Conservation (phyloP, 78 protist species). For the Dictyostelium firmibasis region DNA sequence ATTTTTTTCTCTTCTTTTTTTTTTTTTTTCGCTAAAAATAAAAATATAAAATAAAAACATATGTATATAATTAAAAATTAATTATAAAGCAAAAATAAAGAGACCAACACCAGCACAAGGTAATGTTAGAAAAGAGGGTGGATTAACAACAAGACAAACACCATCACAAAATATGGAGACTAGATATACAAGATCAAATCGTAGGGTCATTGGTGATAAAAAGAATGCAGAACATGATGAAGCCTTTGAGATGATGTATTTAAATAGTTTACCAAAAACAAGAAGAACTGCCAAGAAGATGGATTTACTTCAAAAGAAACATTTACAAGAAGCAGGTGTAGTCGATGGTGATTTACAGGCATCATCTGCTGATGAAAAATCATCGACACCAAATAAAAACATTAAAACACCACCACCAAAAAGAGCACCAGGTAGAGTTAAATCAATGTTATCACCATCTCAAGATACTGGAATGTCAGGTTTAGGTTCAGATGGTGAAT, state of each 20-base stretch:
- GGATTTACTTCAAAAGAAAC: constrained; percentile 41
- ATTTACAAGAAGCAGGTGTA: constrained; percentile 20
- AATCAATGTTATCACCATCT: neutral
- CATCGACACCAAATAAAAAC: neutral
- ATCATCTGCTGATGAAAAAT: constrained; percentile 10
- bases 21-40: no score
- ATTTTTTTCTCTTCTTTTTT: no score
- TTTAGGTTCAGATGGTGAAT: neutral
- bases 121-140: neutral
- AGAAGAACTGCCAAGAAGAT: constrained; percentile 40
- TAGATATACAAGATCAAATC: constrained; percentile 1
- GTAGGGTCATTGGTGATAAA: neutral
- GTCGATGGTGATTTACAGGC: neutral
- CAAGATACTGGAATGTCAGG: neutral
- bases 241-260: constrained; percentile 20
- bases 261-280: constrained; percentile 71
- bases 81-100: neutral
- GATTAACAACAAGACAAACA: neutral
- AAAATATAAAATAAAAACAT: neutral
- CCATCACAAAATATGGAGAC: constrained; percentile 15
- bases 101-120: neutral
- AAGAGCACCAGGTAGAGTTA: constrained; percentile 2
- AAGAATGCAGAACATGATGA: neutral
- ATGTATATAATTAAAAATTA: neutral
- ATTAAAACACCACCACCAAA: neutral